Evolutionary conservation across 805 yeast species (phyloP).

Genomic region (Helenozyma rhizophorensis): DNA sequence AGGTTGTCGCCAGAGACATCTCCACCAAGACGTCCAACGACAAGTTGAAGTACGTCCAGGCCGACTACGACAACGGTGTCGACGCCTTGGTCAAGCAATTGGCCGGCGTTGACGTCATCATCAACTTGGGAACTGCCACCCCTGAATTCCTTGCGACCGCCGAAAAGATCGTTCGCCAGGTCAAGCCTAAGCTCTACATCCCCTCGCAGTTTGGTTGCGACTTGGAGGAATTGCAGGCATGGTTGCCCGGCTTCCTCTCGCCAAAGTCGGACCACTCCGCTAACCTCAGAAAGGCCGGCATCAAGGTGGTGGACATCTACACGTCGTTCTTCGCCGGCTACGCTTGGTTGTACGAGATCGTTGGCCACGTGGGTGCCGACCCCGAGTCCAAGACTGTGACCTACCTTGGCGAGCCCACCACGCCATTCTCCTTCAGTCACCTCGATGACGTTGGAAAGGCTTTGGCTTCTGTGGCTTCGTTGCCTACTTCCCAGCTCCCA

Average conservation of each 20-base stretch:
- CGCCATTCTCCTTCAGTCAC: slow-evolving; percentile 12
- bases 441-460: slow-evolving; percentile 43
- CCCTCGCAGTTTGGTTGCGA: slow-evolving; percentile 62
- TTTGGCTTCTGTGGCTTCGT: slow-evolving; percentile 36
- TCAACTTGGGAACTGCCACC: slow-evolving; percentile 37
- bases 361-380: slow-evolving; percentile 37
- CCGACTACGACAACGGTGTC: slow-evolving; percentile 22
- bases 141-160: slow-evolving; percentile 30
- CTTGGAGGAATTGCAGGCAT: slow-evolving; percentile 19
- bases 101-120: slow-evolving; percentile 46
- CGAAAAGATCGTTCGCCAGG: slow-evolving; percentile 34
- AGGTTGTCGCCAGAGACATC: slow-evolving; percentile 45
- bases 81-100: slow-evolving; percentile 31
- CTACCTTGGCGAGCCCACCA: slow-evolving; percentile 37
- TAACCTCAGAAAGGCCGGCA: slow-evolving; percentile 38
- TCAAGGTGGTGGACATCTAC: slow-evolving; percentile 43
- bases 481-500: slow-evolving; percentile 33
- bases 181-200: slow-evolving; percentile 48
- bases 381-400: slow-evolving; percentile 27
- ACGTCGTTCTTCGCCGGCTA: slow-evolving; percentile 39
- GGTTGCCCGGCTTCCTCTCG: slow-evolving; percentile 32
- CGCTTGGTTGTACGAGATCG: slow-evolving; percentile 27
- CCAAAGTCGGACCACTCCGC: slow-evolving; percentile 33
- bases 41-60: slow-evolving; percentile 35
- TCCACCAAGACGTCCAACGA: slow-evolving; percentile 30